These are phyloP conservation scores for Eutreptiella sp. DNA, from an alignment of 208 protist genomes.

Conservation along the genomic window DNA sequence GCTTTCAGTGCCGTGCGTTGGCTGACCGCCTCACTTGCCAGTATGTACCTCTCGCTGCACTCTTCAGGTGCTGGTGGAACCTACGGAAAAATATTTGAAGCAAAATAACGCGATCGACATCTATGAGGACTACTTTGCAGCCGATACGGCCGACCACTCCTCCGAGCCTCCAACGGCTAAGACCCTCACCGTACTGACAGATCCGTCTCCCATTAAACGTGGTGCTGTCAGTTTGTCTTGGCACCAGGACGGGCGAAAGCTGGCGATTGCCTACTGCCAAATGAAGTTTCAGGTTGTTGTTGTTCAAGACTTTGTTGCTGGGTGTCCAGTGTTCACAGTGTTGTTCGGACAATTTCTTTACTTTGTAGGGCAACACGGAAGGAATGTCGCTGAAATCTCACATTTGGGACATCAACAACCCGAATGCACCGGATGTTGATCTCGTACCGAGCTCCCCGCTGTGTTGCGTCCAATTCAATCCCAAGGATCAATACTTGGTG, in stretches of 20 bases:
- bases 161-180: constrained; percentile 77
- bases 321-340: too few relatives aligned
- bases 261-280: constrained; percentile 88
- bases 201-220: constrained; percentile 74
- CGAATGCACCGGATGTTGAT: constrained; percentile 84
- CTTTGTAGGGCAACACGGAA: constrained; percentile 60
- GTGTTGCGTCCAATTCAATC: constrained; percentile 89
- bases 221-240: constrained; percentile 84
- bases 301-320: too few relatives aligned
- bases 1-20: too few relatives aligned
- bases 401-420: constrained; percentile 94
- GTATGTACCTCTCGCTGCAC: too few relatives aligned
- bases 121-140: constrained; percentile 89
- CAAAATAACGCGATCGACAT: constrained; percentile 96
- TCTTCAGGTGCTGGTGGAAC: constrained; percentile 77
- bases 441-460: constrained; percentile 84
- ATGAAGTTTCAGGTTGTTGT: constrained; percentile 93
- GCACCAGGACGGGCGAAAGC: constrained; percentile 80
- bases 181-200: constrained; percentile 86
- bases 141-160: constrained; percentile 63
- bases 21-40: too few relatives aligned
- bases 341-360: too few relatives aligned
- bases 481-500: constrained; percentile 87
- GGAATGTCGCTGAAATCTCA: constrained; percentile 85
- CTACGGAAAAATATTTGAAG: constrained; percentile 77